Evolutionary conservation across 805 yeast genomes (phyloP), one percentile per base, ranked within the genome.

Genomic region (Yamadazyma akitaensis): DNA sequence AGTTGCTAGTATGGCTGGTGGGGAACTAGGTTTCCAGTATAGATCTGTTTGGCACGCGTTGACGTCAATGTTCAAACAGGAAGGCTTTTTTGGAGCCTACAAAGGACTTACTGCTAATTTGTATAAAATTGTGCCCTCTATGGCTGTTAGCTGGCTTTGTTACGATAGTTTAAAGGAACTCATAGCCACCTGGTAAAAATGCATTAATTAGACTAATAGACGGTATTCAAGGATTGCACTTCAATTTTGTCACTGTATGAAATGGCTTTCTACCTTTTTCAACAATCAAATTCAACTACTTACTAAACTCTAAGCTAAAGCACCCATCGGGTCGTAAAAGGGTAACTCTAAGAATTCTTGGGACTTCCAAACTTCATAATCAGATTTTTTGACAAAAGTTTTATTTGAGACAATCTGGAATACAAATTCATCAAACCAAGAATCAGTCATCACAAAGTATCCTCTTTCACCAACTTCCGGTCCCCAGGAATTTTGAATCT

Each of bases 131-230:
- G 86, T 89, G 40, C 97, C 98, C 0, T 83, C 94, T 12, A 92
- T 94, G 91, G 98, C 98, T 3, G 89, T 91, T 14, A 88, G 92
- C 50, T 92, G 97, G 96, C 72, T 90, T 55, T 81, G 87, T 51
- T 84, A 81, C 63, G 98, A 95, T 54, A 66, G 84, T 28, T 72
- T 88, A 43, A 80, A 82, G 55, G 86, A 61, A 11, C 47, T 51
- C 21, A 62, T 72, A 17, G 61, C 56, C 2, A 36, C 47, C 4
- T 69, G 75, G 75, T 51, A 35, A 38, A n/a, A 21, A 21, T 21
- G 24, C 24, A 21, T 21, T 21, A 21, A 21, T 21, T 21, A 21
- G 24, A 21, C 24, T 21, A 21, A 28, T 28, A 28, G 32, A 28
- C 32, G 32, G 9, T 9, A 28, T 28, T 28, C 9, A 4, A 13